Percentiles rank a stretch among this genome's conserved stretches.
Conservation (phyloP, 2,329 filamentous ascomycete genomes). For the Talaromyces sp. region DNA sequence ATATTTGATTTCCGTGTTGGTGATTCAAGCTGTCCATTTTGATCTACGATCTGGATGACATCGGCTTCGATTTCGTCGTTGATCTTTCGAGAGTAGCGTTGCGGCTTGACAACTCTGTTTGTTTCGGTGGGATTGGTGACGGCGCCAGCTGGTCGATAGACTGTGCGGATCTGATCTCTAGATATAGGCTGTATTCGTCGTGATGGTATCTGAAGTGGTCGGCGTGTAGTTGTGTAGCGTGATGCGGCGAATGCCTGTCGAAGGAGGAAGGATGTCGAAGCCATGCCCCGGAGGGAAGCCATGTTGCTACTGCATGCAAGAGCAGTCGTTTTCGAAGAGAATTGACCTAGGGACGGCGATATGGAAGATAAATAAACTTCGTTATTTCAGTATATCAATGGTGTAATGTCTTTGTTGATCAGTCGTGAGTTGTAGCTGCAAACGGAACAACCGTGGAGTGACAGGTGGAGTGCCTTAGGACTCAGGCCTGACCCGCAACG, state of each 20-base stretch:
- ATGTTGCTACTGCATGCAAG: constrained; percentile 9
- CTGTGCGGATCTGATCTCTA: neutral
- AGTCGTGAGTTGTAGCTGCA: neutral
- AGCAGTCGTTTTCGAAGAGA: neutral
- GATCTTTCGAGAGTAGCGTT: constrained; percentile 15
- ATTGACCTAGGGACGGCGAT: neutral
- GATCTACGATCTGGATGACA: constrained; percentile 35
- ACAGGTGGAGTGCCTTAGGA: neutral
- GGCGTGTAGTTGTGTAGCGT: constrained; percentile 5
- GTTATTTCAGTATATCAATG: neutral
- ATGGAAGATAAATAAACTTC: neutral
- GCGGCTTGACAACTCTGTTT: neutral
- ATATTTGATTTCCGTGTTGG: constrained; percentile 29
- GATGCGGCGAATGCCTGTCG: constrained; percentile 10
- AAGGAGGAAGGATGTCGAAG: constrained; percentile 13
- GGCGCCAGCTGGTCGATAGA: constrained; percentile 6
- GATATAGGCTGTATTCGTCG: neutral
- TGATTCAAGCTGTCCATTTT: constrained; percentile 30
- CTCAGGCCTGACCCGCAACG: constrained; percentile 1
- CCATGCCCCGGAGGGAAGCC: constrained; percentile 14
- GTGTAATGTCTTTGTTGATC: neutral
- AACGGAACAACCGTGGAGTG: neutral
- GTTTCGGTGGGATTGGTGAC: neutral
- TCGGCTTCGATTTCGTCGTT: constrained; percentile 35
- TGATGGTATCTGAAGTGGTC: neutral